phyloP scores from a whole-genome alignment of 805 yeast species.

The Wickerhamomyces rabaulensis region DNA sequence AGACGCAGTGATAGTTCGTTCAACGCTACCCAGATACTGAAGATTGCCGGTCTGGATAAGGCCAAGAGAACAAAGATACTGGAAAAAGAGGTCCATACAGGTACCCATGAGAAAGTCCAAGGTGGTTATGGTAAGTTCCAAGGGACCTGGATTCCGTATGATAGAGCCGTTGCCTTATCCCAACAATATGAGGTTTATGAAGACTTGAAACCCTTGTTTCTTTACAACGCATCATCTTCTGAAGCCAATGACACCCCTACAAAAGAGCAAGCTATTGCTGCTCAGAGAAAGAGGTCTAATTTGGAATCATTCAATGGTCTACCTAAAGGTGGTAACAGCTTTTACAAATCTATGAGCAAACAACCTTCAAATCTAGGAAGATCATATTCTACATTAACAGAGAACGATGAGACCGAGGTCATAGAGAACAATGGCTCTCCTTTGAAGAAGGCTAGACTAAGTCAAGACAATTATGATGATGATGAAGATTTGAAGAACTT shows the following conservation, averaged over 20 bases:
- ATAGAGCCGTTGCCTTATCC: conserved; percentile 56
- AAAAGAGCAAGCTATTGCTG: conserved; percentile 41
- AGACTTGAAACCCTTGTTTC: conserved; percentile 58
- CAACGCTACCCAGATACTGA: conserved; percentile 76
- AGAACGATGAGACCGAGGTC: conserved; percentile 24
- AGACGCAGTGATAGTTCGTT: conserved; percentile 75
- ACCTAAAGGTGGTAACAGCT: conserved; percentile 9
- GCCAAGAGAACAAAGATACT: conserved; percentile 70
- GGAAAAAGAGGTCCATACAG: conserved; percentile 67
- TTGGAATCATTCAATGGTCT: conserved; percentile 7
- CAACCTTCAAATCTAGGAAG: conserved; percentile 21
- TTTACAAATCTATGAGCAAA: conserved; percentile 14
- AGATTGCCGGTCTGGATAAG: conserved; percentile 73
- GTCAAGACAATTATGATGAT: neutral
- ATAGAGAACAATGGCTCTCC: conserved; percentile 28
- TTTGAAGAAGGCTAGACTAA: conserved; percentile 29
- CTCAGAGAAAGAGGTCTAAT: conserved; percentile 24
- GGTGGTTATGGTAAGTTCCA: conserved; percentile 85
- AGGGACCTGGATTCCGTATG: conserved; percentile 82
- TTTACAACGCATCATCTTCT: conserved; percentile 34
- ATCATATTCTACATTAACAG: conserved; percentile 27
- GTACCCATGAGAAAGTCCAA: conserved; percentile 69
- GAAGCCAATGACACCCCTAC: conserved; percentile 39
- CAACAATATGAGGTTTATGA: conserved; percentile 55
- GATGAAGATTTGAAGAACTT: neutral